Evolutionary conservation across 2,329 filamentous ascomycete species (phyloP).

Genomic region (Metarhizium humberi): DNA sequence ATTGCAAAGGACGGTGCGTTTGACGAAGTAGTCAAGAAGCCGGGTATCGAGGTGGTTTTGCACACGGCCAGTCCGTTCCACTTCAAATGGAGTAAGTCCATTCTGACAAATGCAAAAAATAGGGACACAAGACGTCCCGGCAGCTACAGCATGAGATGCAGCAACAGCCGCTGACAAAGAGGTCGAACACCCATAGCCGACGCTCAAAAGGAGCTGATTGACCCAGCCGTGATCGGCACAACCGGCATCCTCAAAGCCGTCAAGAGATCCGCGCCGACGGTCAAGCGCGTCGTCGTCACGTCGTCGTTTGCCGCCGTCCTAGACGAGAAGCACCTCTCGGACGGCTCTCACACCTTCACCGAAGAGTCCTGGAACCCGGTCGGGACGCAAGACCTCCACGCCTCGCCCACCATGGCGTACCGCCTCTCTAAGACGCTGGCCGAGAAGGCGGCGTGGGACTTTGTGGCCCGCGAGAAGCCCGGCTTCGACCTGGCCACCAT

Average conservation of each 20-base stretch:
- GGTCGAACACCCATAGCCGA: constrained; percentile 23
- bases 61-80: constrained; percentile 55
- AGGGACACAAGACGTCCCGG: too few relatives aligned
- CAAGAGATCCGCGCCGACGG: constrained; percentile 43
- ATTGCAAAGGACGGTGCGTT: constrained; percentile 69
- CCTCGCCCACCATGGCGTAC: constrained; percentile 35
- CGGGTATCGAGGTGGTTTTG: constrained; percentile 44
- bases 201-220: constrained; percentile 42
- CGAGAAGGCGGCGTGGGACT: constrained; percentile 45
- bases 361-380: constrained; percentile 46
- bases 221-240: constrained; percentile 49
- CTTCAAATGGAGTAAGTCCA: constrained; percentile 34
- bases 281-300: constrained; percentile 62
- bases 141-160: too few relatives aligned
- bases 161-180: not conserved
- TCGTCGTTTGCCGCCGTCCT: constrained; percentile 47
- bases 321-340: constrained; percentile 23
- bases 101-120: not conserved
- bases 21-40: constrained; percentile 46
- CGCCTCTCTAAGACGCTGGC: constrained; percentile 46
- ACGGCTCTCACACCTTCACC: constrained; percentile 31
- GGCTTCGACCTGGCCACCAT: constrained; percentile 43
- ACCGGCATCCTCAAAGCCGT: constrained; percentile 66
- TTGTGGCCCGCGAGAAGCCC: constrained; percentile 32
- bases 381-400: constrained; percentile 33